Evolutionary conservation across 2,329 filamentous ascomycete species (phyloP).

Genomic region (Lithohypha guttulata): DNA sequence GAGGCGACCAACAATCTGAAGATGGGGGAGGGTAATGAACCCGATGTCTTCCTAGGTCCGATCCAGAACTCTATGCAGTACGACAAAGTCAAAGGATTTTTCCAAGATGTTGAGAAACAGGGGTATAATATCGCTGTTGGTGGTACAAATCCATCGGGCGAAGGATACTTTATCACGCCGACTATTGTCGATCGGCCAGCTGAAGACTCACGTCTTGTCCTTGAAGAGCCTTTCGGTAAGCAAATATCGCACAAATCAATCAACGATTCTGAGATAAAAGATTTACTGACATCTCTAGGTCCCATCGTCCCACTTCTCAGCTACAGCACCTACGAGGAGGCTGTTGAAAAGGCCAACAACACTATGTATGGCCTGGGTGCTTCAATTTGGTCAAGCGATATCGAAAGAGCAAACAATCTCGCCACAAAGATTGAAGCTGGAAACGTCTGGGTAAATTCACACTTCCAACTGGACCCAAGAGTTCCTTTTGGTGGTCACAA

Average conservation of each 20-base stretch:
- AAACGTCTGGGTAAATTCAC: constrained; percentile 55
- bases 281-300: no score
- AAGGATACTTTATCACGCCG: constrained; percentile 54
- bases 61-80: constrained; percentile 62
- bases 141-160: constrained; percentile 43
- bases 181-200: constrained; percentile 51
- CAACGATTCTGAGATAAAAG: constrained; percentile 65
- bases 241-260: constrained; percentile 45
- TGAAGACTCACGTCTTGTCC: no score
- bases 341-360: constrained; percentile 58
- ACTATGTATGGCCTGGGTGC: constrained; percentile 67
- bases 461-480: constrained; percentile 63
- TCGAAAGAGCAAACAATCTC: constrained; percentile 69
- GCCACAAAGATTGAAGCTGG: constrained; percentile 61
- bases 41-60: constrained; percentile 62
- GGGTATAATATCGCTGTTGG: constrained; percentile 58
- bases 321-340: constrained; percentile 65
- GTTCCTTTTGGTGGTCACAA: constrained; percentile 36
- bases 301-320: constrained; percentile 65
- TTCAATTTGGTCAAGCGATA: constrained; percentile 63
- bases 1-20: constrained; percentile 48
- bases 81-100: constrained; percentile 58
- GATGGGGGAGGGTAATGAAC: constrained; percentile 60
- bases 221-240: no score
- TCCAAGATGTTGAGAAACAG: constrained; percentile 59